Percentiles rank a stretch among this genome's conserved stretches.
phyloP scores from a whole-genome alignment of 169 alveolate genomes.

The Cryptosporidium tyzzeri region DNA sequence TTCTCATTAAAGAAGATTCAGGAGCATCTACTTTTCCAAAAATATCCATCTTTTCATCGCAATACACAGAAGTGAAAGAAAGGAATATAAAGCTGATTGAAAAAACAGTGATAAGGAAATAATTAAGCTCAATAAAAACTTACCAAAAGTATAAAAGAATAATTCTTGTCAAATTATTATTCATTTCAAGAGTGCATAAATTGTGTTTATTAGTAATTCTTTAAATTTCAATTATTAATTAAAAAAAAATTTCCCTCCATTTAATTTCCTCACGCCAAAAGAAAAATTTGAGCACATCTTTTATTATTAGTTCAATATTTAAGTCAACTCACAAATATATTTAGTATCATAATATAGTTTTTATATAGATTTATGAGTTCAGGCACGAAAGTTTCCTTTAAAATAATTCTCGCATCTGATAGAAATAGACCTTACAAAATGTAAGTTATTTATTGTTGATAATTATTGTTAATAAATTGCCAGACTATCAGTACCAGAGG shows the following conservation, averaged over 20 bases:
- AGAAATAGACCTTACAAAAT: slow-evolving; percentile 49
- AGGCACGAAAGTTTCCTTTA: slow-evolving; percentile 49
- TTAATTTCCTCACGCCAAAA: neutral
- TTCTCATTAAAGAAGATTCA: slow-evolving; percentile 6
- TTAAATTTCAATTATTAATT: neutral
- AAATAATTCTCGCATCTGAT: slow-evolving; percentile 42
- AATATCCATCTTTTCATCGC: slow-evolving; percentile 15
- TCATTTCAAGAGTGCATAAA: slow-evolving; percentile 2
- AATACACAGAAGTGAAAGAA: neutral
- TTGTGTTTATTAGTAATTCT: neutral
- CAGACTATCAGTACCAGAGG: slow-evolving; percentile 85
- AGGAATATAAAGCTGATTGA: neutral
- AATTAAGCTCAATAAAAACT: neutral
- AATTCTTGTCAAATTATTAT: neutral
- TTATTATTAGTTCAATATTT: neutral
- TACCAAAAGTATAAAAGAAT: neutral
- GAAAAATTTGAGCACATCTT: neutral
- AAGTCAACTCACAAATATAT: neutral
- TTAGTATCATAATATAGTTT: neutral
- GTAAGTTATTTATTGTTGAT: slow-evolving; percentile 15
- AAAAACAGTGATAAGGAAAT: neutral
- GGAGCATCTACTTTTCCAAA: slow-evolving; percentile 38
- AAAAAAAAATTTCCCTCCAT: slow-evolving; percentile 23
- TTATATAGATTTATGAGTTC: slow-evolving; percentile 28
- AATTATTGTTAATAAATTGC: neutral